Base-by-base conservation (phyloP, 176 grass and related monocot species). In the Eleusine coracana region DNA sequence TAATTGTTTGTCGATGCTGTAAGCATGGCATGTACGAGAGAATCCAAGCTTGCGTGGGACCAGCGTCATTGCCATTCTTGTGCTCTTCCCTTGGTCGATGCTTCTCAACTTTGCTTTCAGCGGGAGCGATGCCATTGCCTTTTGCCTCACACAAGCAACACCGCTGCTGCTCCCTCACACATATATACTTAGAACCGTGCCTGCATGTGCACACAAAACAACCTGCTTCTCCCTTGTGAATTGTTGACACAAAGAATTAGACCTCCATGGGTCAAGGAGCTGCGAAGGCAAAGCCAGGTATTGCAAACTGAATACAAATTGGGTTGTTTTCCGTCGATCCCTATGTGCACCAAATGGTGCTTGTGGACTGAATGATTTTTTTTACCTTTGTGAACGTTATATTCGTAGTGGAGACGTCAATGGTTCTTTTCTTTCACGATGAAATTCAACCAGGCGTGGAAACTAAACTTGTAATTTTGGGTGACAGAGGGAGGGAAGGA, bases 21-120 rank as follows among this genome's bases (percentile, higher is more conserved):
- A 80, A 67, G 78, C 68, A 55, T 69, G 34, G 65, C 65, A 70
- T 80, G 31, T 69, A n/a, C 48, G 37, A 58, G 49, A 56, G 71
- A 82, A 87, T 86, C 77, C 7, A 77, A 39, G 66, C 64, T 86
- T 52, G 78, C 79, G n/a, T 51, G 39, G n/a, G 48, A 25, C 40
- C 75, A 71, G 60, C 50, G 65, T 73, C n/a, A 16, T 71, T 73
- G 13, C 21, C 60, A 21, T 73, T 61, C 16, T 84, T 89, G 80
- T 62, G 63, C 80, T 40, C 88, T 93, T 93, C 87, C 44, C 74
- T 82, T 82, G 6, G 36, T 56, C 64, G 85, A 64, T 85, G 73
- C 68, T 56, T 89, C 31, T 44, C 17, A 66, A 50, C 91, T 89
- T 97, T 97, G 91, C 94, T 85, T 85, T 68, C 46, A 42, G 48